Evolutionary conservation across 2,329 filamentous ascomycete genomes (phyloP).

Genomic region (Claviceps arundinis): DNA sequence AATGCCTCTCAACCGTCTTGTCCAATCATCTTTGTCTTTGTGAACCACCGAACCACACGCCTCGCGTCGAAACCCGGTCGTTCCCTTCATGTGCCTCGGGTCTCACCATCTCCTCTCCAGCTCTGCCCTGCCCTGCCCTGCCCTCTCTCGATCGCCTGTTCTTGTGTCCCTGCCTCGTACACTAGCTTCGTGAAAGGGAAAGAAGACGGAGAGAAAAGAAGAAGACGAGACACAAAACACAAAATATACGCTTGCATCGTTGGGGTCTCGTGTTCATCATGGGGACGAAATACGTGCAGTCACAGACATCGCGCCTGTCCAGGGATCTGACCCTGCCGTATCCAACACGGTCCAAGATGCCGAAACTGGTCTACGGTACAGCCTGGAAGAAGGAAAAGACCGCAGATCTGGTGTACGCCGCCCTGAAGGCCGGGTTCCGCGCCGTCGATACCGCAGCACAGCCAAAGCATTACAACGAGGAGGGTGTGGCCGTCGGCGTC

Average conservation of each 20-base stretch:
- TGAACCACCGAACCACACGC: no score
- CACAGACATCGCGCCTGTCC: slow-evolving; percentile 18
- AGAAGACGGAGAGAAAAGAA: no score
- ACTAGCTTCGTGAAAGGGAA: no score
- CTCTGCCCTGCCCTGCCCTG: no score
- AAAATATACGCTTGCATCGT: not conserved
- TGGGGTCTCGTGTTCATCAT: slow-evolving; percentile 1
- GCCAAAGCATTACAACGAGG: slow-evolving; percentile 65
- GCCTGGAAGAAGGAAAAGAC: slow-evolving; percentile 73
- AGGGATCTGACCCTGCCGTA: slow-evolving; percentile 20
- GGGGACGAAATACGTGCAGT: slow-evolving; percentile 10
- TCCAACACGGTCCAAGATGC: slow-evolving; percentile 25
- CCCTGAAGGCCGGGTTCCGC: slow-evolving; percentile 55
- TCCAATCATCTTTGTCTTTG: no score
- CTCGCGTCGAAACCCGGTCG: no score
- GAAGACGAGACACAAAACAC: not conserved
- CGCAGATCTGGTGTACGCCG: slow-evolving; percentile 51
- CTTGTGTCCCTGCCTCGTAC: no score
- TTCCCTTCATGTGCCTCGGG: no score
- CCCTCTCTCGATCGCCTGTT: no score
- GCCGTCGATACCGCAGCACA: slow-evolving; percentile 69
- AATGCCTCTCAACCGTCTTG: no score
- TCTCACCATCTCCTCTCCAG: no score
- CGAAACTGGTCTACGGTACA: slow-evolving; percentile 59
- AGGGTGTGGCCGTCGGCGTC: slow-evolving; percentile 54